Base-by-base conservation (phyloP, 2,329 filamentous ascomycete species). In the Apiospora phragmitis region DNA sequence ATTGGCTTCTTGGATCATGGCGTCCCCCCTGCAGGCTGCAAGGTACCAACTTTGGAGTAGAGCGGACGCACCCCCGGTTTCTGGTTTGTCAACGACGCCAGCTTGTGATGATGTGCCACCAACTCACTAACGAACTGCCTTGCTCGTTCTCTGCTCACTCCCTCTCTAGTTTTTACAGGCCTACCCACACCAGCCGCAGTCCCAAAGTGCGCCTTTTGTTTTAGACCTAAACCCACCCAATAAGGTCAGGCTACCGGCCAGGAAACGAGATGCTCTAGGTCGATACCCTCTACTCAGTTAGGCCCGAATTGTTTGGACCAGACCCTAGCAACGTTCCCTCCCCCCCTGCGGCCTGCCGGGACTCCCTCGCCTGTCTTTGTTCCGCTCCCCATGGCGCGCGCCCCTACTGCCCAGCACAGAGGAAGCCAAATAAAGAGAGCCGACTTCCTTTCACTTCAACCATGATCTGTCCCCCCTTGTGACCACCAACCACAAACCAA, bases 371-470 rank as follows among this genome's bases (percentile, higher is more conserved):
- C 51, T 59, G 51, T 35, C 51, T 59, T 59, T 59, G 29, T 59
- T 11, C 51, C 51, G 59, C 16, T 49, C 59, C 65, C 69, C 62
- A 55, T 69, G 67, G 51, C 62, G 16, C 65, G 51, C 62, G 16
- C 65, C 70, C 55, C 55, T 62, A 32, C 29, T 62, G 32, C 72
- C 71, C 71, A 70, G 71, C 69, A 70, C 70, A 68, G 69, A 73
- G 65, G 65, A 71, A 51, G 62, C 43, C 55, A 69, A 73, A 73
- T 73, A 73, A 76, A 77, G 73, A 67, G 43, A 71, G 66, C 74
- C 70, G 69, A 72, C 69, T 72, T 71, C 75, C 72, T 73, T 72
- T 47, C 70, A 71, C 42, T 67, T 73, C 24, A 12, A n/a, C 32
- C 68, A 32, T 45, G 68, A n/a, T 7, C 29, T n/a, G 32, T 62